These are phyloP conservation scores for Ochromonadaceae sp. DNA, from an alignment of 352 stramenopile genomes.

Conservation along the genomic window DNA sequence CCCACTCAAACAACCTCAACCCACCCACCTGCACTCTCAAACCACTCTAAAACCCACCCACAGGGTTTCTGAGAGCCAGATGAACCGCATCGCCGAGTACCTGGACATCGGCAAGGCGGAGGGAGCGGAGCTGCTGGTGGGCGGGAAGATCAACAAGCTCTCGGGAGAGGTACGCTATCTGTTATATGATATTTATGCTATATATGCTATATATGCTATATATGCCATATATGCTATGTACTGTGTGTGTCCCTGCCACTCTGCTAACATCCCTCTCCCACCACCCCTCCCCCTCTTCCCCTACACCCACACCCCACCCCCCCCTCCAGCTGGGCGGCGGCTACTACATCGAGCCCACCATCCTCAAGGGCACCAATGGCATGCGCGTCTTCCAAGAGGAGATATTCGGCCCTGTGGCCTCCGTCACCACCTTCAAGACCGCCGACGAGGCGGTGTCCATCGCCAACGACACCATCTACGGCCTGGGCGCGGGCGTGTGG, in stretches of 20 bases:
- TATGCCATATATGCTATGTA: no score
- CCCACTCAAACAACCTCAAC: no score
- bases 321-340: no score
- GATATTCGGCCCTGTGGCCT: conserved; percentile 65
- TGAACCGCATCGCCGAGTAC: neutral
- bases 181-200: no score
- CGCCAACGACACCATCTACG: conserved; percentile 52
- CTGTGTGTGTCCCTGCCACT: no score
- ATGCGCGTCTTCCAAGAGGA: conserved; percentile 57
- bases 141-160: conserved; percentile 15
- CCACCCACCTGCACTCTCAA: no score
- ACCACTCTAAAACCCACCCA: no score
- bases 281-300: neutral
- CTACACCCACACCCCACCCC: no score
- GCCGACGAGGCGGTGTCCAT: conserved; percentile 37
- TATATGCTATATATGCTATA: no score
- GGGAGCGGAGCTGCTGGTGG: neutral
- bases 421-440: conserved; percentile 59
- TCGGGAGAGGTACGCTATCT: neutral
- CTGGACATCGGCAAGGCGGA: conserved; percentile 10
- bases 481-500: conserved; percentile 52
- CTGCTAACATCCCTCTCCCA: no score
- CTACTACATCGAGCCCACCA: conserved; percentile 66
- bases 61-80: conserved; percentile 23
- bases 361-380: conserved; percentile 68